A percentile compares a stretch with the other conserved stretches of the same genome.
phyloP scores from a whole-genome alignment of 192 early-diverging fungal species.

The Coemansia sp. region DNA sequence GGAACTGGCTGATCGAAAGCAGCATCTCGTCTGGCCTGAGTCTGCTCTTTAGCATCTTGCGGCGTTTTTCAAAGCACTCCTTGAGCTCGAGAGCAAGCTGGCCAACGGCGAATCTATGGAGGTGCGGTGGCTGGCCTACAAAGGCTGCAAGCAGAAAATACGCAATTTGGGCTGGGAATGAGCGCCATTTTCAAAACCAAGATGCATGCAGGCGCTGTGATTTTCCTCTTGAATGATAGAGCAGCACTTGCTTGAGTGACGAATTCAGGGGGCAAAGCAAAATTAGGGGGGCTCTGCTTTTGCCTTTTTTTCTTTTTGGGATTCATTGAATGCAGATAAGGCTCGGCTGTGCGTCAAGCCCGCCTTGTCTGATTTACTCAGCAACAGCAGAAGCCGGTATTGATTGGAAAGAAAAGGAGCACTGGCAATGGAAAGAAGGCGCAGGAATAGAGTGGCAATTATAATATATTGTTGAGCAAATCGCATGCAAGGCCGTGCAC shows the following conservation, averaged over 20 bases:
- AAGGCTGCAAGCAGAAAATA: neutral
- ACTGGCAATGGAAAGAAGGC: neutral
- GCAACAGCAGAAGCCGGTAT: neutral
- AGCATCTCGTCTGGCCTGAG: constrained; percentile 76
- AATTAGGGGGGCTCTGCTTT: neutral
- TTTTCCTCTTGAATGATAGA: neutral
- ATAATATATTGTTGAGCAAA: too few relatives aligned
- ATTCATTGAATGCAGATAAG: neutral
- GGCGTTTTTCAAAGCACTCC: constrained; percentile 54
- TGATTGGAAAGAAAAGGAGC: neutral
- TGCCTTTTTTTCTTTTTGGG: neutral
- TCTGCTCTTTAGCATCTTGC: constrained; percentile 62
- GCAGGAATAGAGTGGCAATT: too few relatives aligned
- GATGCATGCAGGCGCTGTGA: neutral
- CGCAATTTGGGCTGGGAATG: neutral
- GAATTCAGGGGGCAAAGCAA: neutral
- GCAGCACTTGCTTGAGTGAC: neutral
- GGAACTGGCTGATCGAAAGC: constrained; percentile 85
- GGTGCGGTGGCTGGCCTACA: constrained; percentile 45
- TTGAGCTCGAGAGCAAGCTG: constrained; percentile 35
- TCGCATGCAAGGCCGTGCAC: neutral
- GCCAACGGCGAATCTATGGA: constrained; percentile 37
- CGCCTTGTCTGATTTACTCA: neutral
- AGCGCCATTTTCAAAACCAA: neutral
- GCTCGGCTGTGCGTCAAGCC: neutral